Evolutionary conservation across 169 alveolate genomes (phyloP), one percentile per base, ranked within the genome.

Genomic region (Theileria equi): DNA sequence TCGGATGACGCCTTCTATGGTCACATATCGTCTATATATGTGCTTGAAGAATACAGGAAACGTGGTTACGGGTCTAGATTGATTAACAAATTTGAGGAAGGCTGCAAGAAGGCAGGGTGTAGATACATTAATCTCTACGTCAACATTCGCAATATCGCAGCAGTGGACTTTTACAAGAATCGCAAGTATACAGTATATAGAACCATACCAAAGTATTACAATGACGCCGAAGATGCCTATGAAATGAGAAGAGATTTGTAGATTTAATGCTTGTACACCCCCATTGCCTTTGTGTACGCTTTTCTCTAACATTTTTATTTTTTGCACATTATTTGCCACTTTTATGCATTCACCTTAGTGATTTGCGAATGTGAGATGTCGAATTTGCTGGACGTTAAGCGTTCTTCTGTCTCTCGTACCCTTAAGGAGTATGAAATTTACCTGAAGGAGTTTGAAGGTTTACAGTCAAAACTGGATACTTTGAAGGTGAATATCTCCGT

Each of bases 21-120:
- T 0, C 91, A 84, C 64, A 81, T 84, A 47, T 66, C 91, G 6
- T 80, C 91, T 3, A 52, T 84, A 13, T 63, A 80, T 19, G 80
- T 84, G 17, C 67, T 53, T 11, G 82, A 68, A 28, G 69, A 55
- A 34, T 74, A 67, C 54, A 57, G 91, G 48, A 43, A 89, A 23
- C 69, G 80, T 3, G 82, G 82, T n/a, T 70, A 65, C 32, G 91
- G 88, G 2, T 38, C 76, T 19, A 76, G 54, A 47, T 52, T 84
- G 43, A 80, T 84, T 84, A 35, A 52, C 17, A 87, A 84, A 38
- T 84, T 84, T 50, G 91, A 84, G 64, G 62, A 65, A 34, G 76
- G 60, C 32, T 72, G 89, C 16, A 62, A 32, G 25, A 64, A 63
- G 43, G 80, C 66, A 16, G 32, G 49, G 8, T 80, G 87, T 3